Percentiles rank a stretch among this genome's conserved stretches.
These are phyloP conservation scores for Fusarium veterinarium DNA, from an alignment of 2,329 filamentous ascomycete species.

Conservation along the genomic window DNA sequence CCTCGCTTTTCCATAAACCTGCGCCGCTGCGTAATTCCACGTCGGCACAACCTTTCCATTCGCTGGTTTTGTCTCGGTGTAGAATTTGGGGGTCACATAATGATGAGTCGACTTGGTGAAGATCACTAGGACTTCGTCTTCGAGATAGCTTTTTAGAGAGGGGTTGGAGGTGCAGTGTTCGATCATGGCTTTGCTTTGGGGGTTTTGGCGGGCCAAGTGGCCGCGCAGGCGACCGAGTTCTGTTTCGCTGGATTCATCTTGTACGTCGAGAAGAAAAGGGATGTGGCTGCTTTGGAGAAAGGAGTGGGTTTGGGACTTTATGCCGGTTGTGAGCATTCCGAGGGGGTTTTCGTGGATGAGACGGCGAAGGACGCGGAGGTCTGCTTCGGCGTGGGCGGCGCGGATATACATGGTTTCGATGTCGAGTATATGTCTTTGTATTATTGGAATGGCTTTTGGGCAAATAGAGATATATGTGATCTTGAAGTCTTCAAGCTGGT, in stretches of 20 bases:
- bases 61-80: conserved; percentile 70
- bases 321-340: conserved; percentile 71
- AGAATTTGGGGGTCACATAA: conserved; percentile 77
- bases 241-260: conserved; percentile 53
- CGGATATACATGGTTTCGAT: conserved; percentile 28
- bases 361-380: conserved; percentile 60
- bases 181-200: conserved; percentile 70
- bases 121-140: conserved; percentile 70
- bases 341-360: conserved; percentile 70
- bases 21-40: conserved; percentile 76
- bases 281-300: conserved; percentile 70
- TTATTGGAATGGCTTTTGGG: rapidly evolving
- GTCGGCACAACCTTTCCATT: conserved; percentile 76
- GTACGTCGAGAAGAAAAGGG: conserved; percentile 67
- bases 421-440: background rate
- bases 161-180: conserved; percentile 49
- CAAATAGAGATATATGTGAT: rapidly evolving
- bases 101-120: conserved; percentile 70
- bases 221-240: conserved; percentile 62
- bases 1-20: conserved; percentile 69
- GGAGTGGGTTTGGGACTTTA: conserved; percentile 59
- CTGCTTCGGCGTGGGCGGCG: conserved; percentile 60
- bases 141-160: conserved; percentile 41
- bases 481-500: rapidly evolving
- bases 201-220: conserved; percentile 71